These are phyloP conservation scores for Sporothrix curviconia DNA, from an alignment of 2,329 filamentous ascomycete species.

Conservation along the genomic window DNA sequence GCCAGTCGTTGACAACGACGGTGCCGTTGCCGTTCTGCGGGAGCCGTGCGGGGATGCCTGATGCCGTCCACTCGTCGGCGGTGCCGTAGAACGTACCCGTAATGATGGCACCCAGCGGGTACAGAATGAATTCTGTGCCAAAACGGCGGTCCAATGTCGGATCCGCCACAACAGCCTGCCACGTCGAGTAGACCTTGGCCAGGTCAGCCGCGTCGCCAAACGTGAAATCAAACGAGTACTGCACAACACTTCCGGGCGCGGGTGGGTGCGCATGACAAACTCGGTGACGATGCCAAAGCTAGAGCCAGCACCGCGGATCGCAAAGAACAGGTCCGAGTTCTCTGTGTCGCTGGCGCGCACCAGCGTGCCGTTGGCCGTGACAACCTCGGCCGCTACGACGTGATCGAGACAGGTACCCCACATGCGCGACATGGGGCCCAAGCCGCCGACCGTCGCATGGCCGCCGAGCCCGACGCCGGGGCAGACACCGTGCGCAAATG, in stretches of 20 bases:
- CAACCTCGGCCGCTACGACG: constrained; percentile 48
- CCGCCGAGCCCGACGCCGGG: constrained; percentile 54
- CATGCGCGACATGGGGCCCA: constrained; percentile 52
- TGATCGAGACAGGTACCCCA: constrained; percentile 53
- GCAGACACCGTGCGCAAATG: constrained; percentile 54
- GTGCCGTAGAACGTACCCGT: constrained; percentile 57
- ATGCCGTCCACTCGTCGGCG: constrained; percentile 45
- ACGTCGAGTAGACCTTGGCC: constrained; percentile 45
- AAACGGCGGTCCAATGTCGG: constrained; percentile 52
- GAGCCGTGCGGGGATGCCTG: constrained; percentile 42
- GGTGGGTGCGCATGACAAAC: constrained; percentile 50
- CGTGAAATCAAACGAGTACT: constrained; percentile 51
- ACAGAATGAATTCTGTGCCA: constrained; percentile 48
- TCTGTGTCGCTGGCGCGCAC: constrained; percentile 39
- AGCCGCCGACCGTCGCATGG: constrained; percentile 48
- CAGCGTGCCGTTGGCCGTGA: constrained; percentile 49
- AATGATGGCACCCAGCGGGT: constrained; percentile 48
- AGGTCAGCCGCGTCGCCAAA: constrained; percentile 42
- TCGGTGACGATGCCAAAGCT: constrained; percentile 52
- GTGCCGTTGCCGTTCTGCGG: constrained; percentile 35
- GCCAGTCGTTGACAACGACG: constrained; percentile 54
- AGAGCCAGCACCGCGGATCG: constrained; percentile 47
- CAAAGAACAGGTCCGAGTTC: constrained; percentile 50
- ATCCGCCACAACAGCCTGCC: constrained; percentile 52
- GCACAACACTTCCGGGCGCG: constrained; percentile 50